These are phyloP conservation scores for Medicago truncatula DNA, from an alignment of 306 rosid genomes.

Conservation along the genomic window DNA sequence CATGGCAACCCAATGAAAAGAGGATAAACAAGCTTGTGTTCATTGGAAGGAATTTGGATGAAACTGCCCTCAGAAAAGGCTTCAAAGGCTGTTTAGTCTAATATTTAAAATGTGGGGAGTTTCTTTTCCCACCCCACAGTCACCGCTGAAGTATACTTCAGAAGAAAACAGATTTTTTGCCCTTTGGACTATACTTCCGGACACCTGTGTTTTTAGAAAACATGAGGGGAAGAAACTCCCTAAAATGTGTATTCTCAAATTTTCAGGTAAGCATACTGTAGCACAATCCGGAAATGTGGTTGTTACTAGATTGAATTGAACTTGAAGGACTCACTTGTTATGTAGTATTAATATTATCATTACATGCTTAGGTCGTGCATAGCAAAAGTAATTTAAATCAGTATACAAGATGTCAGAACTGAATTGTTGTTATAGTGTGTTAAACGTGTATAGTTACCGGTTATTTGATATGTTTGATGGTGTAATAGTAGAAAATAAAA, in stretches of 20 bases:
- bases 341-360: constrained; percentile 13
- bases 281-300: constrained; percentile 8
- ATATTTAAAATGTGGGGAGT: neutral
- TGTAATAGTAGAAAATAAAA: too few species aligned
- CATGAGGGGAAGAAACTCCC: too few species aligned
- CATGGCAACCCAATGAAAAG: constrained; percentile 80
- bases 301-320: constrained; percentile 11
- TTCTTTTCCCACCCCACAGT: too few species aligned
- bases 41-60: constrained; percentile 90
- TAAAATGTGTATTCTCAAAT: neutral
- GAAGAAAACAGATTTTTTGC: too few species aligned
- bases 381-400: neutral
- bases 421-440: neutral
- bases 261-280: neutral
- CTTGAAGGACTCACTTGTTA: neutral
- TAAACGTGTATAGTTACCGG: neutral
- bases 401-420: neutral
- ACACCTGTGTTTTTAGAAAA: too few species aligned
- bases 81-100: constrained; percentile 78
- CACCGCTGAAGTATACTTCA: too few species aligned
- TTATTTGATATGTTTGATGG: neutral
- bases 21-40: constrained; percentile 86
- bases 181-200: too few species aligned
- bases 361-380: constrained; percentile 19
- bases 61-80: constrained; percentile 79